Evolutionary conservation across 2,329 filamentous ascomycete genomes (phyloP).

Genomic region (Scortechinia acanthostroma): DNA sequence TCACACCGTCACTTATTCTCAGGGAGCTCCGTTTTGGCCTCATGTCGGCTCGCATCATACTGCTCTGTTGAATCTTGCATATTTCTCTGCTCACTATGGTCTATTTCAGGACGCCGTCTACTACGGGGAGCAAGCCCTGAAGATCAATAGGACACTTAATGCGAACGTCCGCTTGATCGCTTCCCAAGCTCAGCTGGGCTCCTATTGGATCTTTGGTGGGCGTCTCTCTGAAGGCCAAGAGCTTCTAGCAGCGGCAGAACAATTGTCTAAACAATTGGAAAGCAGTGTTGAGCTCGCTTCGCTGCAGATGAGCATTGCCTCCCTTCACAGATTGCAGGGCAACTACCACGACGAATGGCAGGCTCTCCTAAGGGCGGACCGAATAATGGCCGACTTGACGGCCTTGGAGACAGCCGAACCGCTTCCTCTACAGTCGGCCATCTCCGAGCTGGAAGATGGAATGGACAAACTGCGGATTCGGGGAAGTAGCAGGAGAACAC

Average conservation of each 20-base stretch:
- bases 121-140: conserved; percentile 47
- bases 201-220: conserved; percentile 36
- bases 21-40: conserved; percentile 46
- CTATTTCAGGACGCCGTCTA: conserved; percentile 51
- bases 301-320: conserved; percentile 24
- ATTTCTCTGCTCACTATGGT: conserved; percentile 45
- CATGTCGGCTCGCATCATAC: conserved; percentile 42
- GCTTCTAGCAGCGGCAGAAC: conserved; percentile 24
- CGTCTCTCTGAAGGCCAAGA: conserved; percentile 32
- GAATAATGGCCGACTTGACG: background rate
- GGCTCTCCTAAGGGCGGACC: background rate
- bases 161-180: conserved; percentile 33
- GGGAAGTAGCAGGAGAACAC: background rate
- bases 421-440: background rate
- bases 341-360: conserved; percentile 24
- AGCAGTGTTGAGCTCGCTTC: conserved; percentile 25
- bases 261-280: conserved; percentile 20
- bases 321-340: conserved; percentile 25
- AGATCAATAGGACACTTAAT: conserved; percentile 37
- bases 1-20: conserved; percentile 28
- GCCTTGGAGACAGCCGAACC: background rate
- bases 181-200: conserved; percentile 29
- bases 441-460: background rate
- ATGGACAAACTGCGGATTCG: background rate
- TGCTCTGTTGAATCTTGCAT: conserved; percentile 41